Evolutionary conservation across 2,329 filamentous ascomycete genomes (phyloP), one percentile per base, ranked within the genome.

Genomic region (Colletotrichum shisoi): DNA sequence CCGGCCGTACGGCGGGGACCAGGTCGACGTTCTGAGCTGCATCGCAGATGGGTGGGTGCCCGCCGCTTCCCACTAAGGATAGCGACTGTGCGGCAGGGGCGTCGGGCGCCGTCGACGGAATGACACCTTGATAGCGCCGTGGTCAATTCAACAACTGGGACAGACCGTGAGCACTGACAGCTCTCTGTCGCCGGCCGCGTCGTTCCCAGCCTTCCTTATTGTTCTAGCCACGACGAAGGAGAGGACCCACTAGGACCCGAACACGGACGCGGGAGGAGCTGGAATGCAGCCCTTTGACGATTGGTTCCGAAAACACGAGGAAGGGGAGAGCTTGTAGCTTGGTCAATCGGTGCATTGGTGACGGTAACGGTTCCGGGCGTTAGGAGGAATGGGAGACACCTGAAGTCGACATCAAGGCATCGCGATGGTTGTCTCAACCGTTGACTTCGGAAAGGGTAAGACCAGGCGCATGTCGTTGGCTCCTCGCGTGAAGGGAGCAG

Each of bases 21-120:
- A 37, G 17, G 13, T 48, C 37, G 19, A 19, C 34, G 42, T 39
- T 53, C 51, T 17, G 45, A 34, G 48, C 64, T 39, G 54, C 61
- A 67, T 67, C 65, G 19, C 48, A 64, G 54, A 57, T 64, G 40
- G 64, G 63, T n/a, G 39, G 64, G 63, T n/a, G 39, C 59, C 15
- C n/a, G n/a, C 60, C 8, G 37, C 48, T 37, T 24, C 21, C 46
- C n/a, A n/a, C 27, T 17, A 19, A 9, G 15, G 53, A 63, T 60
- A 51, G 61, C 64, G 64, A 67, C 48, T 19, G 60, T 64, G 60
- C 60, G 53, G 42, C 24, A 27, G 19, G 21, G 53, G 53, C 27
- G 39, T 49, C 44, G 61, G 63, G 52, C 63, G 63, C 52, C 59
- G 52, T 40, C 59, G 53, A 31, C 21, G 46, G n/a, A 40, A n/a